Conservation (phyloP, 23 red algal genomes). For the Gracilaria vermiculophylla region DNA sequence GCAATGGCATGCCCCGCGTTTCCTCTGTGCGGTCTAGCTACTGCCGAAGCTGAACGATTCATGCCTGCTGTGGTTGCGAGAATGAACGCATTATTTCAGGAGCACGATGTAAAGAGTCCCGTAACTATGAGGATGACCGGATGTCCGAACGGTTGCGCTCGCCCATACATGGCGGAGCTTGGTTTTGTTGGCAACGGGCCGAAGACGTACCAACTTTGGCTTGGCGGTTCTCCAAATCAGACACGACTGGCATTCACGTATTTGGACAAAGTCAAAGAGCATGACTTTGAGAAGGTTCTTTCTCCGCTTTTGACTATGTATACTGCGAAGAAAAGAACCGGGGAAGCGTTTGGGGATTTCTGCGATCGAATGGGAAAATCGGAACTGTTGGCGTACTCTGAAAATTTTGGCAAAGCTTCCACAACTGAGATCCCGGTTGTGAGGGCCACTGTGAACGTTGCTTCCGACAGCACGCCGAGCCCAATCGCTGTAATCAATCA, state of each 20-base stretch:
- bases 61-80: slow-evolving; percentile 83
- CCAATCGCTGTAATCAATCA: not conserved
- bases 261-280: slow-evolving; percentile 71
- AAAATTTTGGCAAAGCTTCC: not conserved
- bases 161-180: slow-evolving; percentile 98
- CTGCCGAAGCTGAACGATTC: slow-evolving; percentile 91
- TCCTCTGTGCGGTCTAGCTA: slow-evolving; percentile 92
- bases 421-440: not conserved
- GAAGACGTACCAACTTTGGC: slow-evolving; percentile 91
- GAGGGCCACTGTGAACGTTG: not conserved
- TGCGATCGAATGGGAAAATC: slow-evolving; percentile 90
- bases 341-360: slow-evolving; percentile 91
- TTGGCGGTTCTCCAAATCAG: slow-evolving; percentile 86
- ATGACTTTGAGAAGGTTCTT: slow-evolving; percentile 56
- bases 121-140: slow-evolving; percentile 98
- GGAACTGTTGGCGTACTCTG: slow-evolving; percentile 55
- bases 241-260: slow-evolving; percentile 89
- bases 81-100: slow-evolving; percentile 74
- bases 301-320: slow-evolving; percentile 77
- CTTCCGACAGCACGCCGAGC: not conserved
- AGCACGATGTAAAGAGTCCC: slow-evolving; percentile 51
- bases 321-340: slow-evolving; percentile 15
- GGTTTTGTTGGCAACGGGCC: slow-evolving; percentile 91
- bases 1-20: slow-evolving; percentile 98
- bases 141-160: slow-evolving; percentile 96